Evolutionary conservation across 2,329 filamentous ascomycete genomes (phyloP).

Genomic region (Sclerotinia nivalis): DNA sequence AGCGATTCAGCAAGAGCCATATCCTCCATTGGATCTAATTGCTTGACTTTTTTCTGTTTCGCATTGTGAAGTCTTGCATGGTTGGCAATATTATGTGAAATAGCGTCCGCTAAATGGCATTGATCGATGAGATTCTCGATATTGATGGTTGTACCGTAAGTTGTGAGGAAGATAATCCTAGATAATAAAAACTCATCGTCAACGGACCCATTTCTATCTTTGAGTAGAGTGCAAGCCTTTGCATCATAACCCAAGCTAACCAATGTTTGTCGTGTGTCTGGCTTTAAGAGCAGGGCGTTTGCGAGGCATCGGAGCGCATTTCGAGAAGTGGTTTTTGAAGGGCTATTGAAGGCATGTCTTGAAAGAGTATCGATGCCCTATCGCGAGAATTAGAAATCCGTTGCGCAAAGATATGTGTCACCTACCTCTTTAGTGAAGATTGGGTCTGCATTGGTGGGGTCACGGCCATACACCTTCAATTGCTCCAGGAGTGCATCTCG

Average conservation of each 20-base stretch:
- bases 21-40: conserved; percentile 64
- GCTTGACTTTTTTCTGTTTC: conserved; percentile 37
- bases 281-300: conserved; percentile 75
- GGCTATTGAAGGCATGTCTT: conserved; percentile 70
- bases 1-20: conserved; percentile 82
- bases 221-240: conserved; percentile 69
- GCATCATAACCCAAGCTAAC: conserved; percentile 68
- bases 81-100: conserved; percentile 68
- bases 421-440: conserved; percentile 80
- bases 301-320: conserved; percentile 81
- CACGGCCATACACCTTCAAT: conserved; percentile 77
- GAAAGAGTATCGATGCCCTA: conserved; percentile 75
- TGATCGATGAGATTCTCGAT: conserved; percentile 65
- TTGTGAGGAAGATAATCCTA: conserved; percentile 77
- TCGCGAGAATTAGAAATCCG: conserved; percentile 28
- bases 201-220: conserved; percentile 59
- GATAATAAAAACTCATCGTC: conserved; percentile 86
- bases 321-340: conserved; percentile 62
- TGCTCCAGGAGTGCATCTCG: conserved; percentile 62
- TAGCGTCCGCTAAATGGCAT: conserved; percentile 64
- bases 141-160: conserved; percentile 72
- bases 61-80: conserved; percentile 61
- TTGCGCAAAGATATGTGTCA: conserved; percentile 16
- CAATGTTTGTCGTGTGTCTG: conserved; percentile 68
- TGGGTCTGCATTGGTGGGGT: conserved; percentile 69